phyloP scores from a whole-genome alignment of 2,329 filamentous ascomycete species.

The Aureobasidium sp. region DNA sequence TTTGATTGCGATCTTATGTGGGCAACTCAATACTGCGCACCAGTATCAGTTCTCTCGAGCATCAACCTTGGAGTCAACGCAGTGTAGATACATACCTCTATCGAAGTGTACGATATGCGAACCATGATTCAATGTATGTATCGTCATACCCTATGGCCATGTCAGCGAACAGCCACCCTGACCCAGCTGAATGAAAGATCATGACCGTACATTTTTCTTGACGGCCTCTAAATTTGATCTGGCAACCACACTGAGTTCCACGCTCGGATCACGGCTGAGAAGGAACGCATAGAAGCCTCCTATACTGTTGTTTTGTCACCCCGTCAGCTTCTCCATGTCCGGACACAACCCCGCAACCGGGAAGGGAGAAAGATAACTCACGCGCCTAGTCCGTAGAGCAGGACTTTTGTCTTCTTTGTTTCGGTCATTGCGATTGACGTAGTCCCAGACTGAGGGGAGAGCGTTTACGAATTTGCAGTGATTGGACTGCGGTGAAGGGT shows the following conservation, averaged over 20 bases:
- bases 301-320: slow-evolving; percentile 34
- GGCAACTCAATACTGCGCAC: slow-evolving; percentile 32
- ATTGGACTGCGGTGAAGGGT: background rate
- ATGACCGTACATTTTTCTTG: slow-evolving; percentile 26
- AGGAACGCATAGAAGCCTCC: slow-evolving; percentile 55
- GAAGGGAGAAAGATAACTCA: slow-evolving; percentile 28
- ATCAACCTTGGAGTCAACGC: background rate
- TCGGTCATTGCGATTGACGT: background rate
- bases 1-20: slow-evolving; percentile 25
- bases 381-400: slow-evolving; percentile 50
- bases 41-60: no score
- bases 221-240: slow-evolving; percentile 42
- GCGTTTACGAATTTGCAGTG: background rate
- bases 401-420: slow-evolving; percentile 29
- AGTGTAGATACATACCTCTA: background rate
- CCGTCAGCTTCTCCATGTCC: background rate
- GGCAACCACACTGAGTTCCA: slow-evolving; percentile 38
- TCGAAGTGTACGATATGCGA: slow-evolving; percentile 24
- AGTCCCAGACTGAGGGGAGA: background rate
- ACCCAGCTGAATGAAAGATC: background rate
- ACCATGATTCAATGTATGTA: slow-evolving; percentile 37
- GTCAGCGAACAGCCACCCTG: background rate
- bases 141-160: slow-evolving; percentile 33
- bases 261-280: slow-evolving; percentile 36
- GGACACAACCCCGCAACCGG: background rate